Conservation (phyloP, 139 green algal species). For the Trebouxia sp. region DNA sequence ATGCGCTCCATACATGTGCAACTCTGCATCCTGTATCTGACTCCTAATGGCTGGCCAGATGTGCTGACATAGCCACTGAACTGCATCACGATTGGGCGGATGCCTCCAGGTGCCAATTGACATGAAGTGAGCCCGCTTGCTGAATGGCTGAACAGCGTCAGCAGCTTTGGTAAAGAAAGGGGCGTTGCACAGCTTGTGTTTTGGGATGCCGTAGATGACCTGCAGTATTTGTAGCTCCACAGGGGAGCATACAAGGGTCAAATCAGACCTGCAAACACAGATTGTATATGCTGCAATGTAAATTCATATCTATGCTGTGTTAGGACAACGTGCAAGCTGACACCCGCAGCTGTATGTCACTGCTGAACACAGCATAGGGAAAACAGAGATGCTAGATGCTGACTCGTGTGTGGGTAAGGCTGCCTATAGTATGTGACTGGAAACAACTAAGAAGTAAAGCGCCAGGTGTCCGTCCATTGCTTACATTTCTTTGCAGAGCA, state of each 20-base stretch:
- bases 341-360: too few species aligned
- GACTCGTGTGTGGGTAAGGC: too few species aligned
- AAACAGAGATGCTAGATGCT: too few species aligned
- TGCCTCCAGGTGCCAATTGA: conserved; percentile 65
- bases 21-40: conserved; percentile 43
- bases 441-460: too few species aligned
- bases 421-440: too few species aligned
- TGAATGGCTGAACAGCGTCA: not conserved
- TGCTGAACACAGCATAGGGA: too few species aligned
- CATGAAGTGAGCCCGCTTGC: conserved; percentile 53
- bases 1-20: conserved; percentile 67
- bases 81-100: conserved; percentile 63
- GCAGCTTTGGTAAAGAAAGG: conserved; percentile 51
- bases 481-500: too few species aligned
- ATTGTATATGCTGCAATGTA: too few species aligned
- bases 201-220: conserved; percentile 42
- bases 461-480: too few species aligned
- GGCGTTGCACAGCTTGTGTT: conserved; percentile 47
- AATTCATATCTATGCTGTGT: not conserved
- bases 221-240: conserved; percentile 52
- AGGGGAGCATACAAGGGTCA: conserved; percentile 64
- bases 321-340: not conserved
- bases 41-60: conserved; percentile 55
- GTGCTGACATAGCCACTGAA: conserved; percentile 46
- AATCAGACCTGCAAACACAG: conserved; percentile 49